A percentile compares a stretch with the other conserved stretches of the same genome.
These are phyloP conservation scores for Thraustochytrium striatum DNA, from an alignment of 352 stramenopile genomes.

Conservation along the genomic window DNA sequence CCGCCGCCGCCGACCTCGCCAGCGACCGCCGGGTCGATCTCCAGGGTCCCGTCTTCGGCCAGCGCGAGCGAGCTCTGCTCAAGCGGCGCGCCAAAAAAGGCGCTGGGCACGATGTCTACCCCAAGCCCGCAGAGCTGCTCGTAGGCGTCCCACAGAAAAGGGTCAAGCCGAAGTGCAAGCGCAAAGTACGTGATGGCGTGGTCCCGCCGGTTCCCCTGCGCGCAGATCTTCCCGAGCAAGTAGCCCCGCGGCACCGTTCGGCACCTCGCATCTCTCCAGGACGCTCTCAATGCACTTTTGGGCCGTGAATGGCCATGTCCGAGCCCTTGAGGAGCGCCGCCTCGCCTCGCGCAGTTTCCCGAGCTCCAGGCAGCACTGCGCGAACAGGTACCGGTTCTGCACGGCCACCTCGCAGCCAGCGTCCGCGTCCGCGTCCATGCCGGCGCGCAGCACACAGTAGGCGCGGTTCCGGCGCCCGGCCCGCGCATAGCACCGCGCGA, in stretches of 20 bases:
- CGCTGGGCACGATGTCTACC: constrained; percentile 62
- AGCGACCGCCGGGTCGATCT: constrained; percentile 12
- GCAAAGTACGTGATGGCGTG: constrained; percentile 81
- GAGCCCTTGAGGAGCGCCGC: constrained; percentile 65
- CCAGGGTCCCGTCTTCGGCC: neutral
- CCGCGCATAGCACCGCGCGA: constrained; percentile 16
- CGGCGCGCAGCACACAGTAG: neutral
- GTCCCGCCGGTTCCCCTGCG: constrained; percentile 74
- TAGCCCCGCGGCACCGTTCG: constrained; percentile 80
- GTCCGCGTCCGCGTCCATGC: constrained; percentile 16
- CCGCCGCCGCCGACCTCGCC: neutral
- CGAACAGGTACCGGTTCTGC: constrained; percentile 61
- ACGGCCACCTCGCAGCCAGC: neutral
- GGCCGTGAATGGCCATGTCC: neutral
- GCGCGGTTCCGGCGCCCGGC: neutral
- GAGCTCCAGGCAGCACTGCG: constrained; percentile 61
- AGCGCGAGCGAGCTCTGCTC: neutral
- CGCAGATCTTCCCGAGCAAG: constrained; percentile 82
- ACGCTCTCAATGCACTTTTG: constrained; percentile 49
- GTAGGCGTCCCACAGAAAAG: constrained; percentile 83
- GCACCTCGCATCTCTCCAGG: constrained; percentile 57
- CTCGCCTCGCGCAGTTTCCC: constrained; percentile 77
- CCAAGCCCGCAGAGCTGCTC: constrained; percentile 86
- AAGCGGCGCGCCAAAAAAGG: constrained; percentile 62
- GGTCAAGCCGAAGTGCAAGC: constrained; percentile 77